Evolutionary conservation across 176 grass and related monocot genomes (phyloP), one percentile per base, ranked within the genome.

Genomic region (Eragrostis curvula): DNA sequence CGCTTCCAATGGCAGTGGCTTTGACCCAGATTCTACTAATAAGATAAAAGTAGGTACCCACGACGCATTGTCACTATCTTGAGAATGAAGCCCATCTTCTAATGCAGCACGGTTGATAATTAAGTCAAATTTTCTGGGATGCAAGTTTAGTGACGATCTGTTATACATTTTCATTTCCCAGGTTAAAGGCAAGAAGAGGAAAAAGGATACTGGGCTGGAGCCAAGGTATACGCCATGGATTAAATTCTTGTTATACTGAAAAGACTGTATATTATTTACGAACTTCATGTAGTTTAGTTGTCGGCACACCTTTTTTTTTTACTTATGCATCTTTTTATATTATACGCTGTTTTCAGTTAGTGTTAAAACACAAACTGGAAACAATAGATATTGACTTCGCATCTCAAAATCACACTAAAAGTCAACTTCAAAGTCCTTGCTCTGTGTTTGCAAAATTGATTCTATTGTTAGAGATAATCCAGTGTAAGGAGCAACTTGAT

Each of bases 141-240:
- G 39, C 20, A 36, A 41, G 28, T 21, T 83, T 20, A 63, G 21
- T 83, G 69, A 70, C 55, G 44, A 18, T 51, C 21, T 7, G 16
- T 25, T 73, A 28, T 66, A 48, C 41, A 11, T 49, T 73, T 32
- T 66, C 41, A 21, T 51, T 42, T 67, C 44, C 53, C 43, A 88
- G 86, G 59, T 88, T 60, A 88, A 88, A 73, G 73, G 86, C 40
- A 84, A 24, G 68, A 88, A 45, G 68, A 88, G n/a, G 75, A 68
- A 39, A 73, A 88, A 88, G 29, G 86, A 88, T 79, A 81, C 58
- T 71, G 28, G 48, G 40, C 42, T 67, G 59, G 81, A 84, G 40
- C 68, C 74, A 74, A 84, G 86, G 86, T 88, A 76, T 44, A 51
- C 16, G 29, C 18, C 60, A 66, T 84, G 40, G 52, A 53, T 29